Conservation (phyloP, 495 filamentous ascomycete genomes). For the Trichocladium uniseriatum region DNA sequence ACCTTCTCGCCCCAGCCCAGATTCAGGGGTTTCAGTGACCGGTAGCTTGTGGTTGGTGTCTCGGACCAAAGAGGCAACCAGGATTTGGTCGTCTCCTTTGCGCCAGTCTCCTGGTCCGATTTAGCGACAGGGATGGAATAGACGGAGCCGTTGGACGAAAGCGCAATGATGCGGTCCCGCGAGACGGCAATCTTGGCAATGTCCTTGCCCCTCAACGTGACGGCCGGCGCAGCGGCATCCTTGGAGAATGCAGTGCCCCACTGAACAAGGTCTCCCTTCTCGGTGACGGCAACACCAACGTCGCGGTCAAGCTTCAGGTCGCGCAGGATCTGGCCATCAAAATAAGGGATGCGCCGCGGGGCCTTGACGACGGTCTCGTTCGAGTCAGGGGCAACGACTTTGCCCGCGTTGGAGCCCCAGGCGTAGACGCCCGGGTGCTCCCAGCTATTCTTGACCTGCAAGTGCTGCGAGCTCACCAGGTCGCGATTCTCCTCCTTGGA, state of each 20-base stretch:
- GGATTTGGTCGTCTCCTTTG: constrained; percentile 45
- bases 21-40: constrained; percentile 54
- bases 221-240: constrained; percentile 41
- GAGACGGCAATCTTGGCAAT: constrained; percentile 64
- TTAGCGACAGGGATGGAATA: constrained; percentile 79
- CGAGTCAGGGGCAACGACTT: constrained; percentile 76
- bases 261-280: constrained; percentile 82
- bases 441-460: constrained; percentile 80
- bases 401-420: constrained; percentile 85
- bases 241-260: constrained; percentile 74
- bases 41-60: constrained; percentile 46
- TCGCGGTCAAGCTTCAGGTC: constrained; percentile 79
- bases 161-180: constrained; percentile 69
- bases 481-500: constrained; percentile 64
- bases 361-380: constrained; percentile 66
- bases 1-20: constrained; percentile 68
- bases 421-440: constrained; percentile 85
- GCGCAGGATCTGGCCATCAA: constrained; percentile 73
- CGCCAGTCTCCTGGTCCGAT: constrained; percentile 53
- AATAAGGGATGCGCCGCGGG: constrained; percentile 70
- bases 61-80: constrained; percentile 73
- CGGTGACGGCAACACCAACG: constrained; percentile 81
- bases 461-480: constrained; percentile 62
- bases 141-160: constrained; percentile 67
- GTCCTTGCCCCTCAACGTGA: constrained; percentile 75